Base-by-base conservation (phyloP, 1,284 basidiomycete genomes). In the Rhizoctonia solani region DNA sequence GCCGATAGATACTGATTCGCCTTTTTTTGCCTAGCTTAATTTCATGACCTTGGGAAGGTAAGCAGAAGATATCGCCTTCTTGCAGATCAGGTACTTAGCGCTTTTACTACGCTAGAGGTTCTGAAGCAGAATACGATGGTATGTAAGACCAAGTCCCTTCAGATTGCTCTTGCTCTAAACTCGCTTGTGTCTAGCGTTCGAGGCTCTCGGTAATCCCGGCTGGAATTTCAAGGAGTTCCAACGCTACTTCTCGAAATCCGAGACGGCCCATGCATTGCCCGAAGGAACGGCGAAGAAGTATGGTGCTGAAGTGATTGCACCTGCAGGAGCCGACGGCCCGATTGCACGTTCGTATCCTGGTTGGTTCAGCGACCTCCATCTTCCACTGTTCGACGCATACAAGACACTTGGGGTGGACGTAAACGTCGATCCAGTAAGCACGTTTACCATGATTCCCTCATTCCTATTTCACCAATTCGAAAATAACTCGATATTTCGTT, bases 41-140 rank as follows among this genome's bases (percentile, higher is more conserved):
- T 63, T 63, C 52, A 63, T 63, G 58, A 63, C 58, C 32, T 63
- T 63, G 47, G 58, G 58, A 25, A 63, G 58, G 58, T 63, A 52
- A 50, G 58, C 58, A 25, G 19, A 29, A 32, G 30, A 49, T 27
- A 16, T 2, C 44, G 23, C 52, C 16, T n/a, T 27, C 25, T 2
- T 23, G 34, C 3, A 37, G 41, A 63, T 52, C 47, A 2, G 34
- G 16, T 14, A 29, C 34, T 34, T 34, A 39, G 41, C 34, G 16
- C 16, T 39, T 44, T 34, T 29, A 16, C 39, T 23, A 32, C 39
- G 16, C 14, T n/a, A 52, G 55, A 29, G 56, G 49, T 29, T 47
- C 67, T 68, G 58, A 61, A 58, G 67, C 56, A 30, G 46, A 52
- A 50, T 52, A 54, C 32, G 67, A 53, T 41, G 67, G 67, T 44